Conservation (phyloP, 1,139 yeast genomes). For the Zygoascus meyerae region DNA sequence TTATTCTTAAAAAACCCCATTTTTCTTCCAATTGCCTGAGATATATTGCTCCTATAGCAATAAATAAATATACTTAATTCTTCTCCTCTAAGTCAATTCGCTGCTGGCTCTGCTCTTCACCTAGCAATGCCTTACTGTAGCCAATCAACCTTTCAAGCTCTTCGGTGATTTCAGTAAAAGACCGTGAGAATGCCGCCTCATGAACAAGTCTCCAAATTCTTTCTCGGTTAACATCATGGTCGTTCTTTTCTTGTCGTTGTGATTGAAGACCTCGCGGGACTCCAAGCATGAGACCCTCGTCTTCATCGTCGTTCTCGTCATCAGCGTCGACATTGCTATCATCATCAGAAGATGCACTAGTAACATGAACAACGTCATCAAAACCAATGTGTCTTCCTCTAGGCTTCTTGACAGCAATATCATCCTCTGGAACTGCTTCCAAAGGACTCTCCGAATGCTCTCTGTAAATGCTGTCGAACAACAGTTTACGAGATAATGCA, state of each 20-base stretch:
- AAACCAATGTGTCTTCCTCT: not conserved
- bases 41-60: too few species aligned
- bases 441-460: slow-evolving; percentile 18
- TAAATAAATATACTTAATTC: too few species aligned
- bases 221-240: slow-evolving; percentile 3
- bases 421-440: not conserved
- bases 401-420: not conserved
- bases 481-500: slow-evolving; percentile 38
- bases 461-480: slow-evolving; percentile 38
- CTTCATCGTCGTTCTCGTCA: slow-evolving; percentile 4
- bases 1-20: too few species aligned
- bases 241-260: not conserved
- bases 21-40: too few species aligned
- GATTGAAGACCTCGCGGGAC: slow-evolving; percentile 1
- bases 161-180: slow-evolving; percentile 43
- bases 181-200: slow-evolving; percentile 45
- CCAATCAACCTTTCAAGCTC: slow-evolving; percentile 38
- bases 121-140: slow-evolving; percentile 40
- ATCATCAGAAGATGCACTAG: not conserved
- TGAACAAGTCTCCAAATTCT: slow-evolving; percentile 43
- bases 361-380: not conserved
- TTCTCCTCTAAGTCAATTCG: too few species aligned
- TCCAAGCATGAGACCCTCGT: not conserved
- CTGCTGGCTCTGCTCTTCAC: slow-evolving; percentile 33
- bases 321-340: slow-evolving; percentile 5